phyloP scores from a whole-genome alignment of 23 red algal species.

The Gracilaria caudata region DNA sequence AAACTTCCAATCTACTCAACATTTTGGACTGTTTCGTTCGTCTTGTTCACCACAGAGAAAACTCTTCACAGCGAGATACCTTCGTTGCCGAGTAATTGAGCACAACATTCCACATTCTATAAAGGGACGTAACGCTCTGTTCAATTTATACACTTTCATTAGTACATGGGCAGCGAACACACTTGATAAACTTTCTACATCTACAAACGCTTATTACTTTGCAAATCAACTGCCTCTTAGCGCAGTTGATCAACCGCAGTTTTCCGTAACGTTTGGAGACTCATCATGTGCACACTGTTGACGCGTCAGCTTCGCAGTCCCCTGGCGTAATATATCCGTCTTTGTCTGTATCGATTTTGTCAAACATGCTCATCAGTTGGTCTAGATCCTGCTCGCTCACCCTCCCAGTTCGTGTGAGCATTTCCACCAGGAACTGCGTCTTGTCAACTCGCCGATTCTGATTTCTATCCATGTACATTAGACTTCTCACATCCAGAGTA shows the following conservation, averaged over 20 bases:
- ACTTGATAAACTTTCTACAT: background rate
- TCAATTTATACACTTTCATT: too few relatives aligned
- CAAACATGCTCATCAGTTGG: conserved; percentile 50
- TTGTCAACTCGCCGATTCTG: conserved; percentile 48
- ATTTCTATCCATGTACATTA: conserved; percentile 46
- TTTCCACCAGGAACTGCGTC: conserved; percentile 47
- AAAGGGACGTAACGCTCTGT: too few relatives aligned
- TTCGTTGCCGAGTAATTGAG: too few relatives aligned
- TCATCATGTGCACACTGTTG: background rate
- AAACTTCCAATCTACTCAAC: too few relatives aligned
- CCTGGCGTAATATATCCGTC: conserved; percentile 40
- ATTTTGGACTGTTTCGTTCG: too few relatives aligned
- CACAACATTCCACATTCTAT: too few relatives aligned
- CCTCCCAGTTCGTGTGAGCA: conserved; percentile 60
- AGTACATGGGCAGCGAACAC: too few relatives aligned
- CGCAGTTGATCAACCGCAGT: too few relatives aligned
- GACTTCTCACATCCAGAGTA: conserved; percentile 15
- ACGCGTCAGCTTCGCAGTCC: background rate
- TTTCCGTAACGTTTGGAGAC: background rate
- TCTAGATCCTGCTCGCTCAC: conserved; percentile 57
- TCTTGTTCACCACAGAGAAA: too few relatives aligned
- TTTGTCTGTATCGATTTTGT: conserved; percentile 60
- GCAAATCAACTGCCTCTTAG: too few relatives aligned
- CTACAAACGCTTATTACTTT: background rate
- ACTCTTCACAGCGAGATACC: too few relatives aligned